A percentile compares a stretch with the other conserved stretches of the same genome.
Conservation (phyloP, 306 rosid genomes). For the Vigna nakashimae region DNA sequence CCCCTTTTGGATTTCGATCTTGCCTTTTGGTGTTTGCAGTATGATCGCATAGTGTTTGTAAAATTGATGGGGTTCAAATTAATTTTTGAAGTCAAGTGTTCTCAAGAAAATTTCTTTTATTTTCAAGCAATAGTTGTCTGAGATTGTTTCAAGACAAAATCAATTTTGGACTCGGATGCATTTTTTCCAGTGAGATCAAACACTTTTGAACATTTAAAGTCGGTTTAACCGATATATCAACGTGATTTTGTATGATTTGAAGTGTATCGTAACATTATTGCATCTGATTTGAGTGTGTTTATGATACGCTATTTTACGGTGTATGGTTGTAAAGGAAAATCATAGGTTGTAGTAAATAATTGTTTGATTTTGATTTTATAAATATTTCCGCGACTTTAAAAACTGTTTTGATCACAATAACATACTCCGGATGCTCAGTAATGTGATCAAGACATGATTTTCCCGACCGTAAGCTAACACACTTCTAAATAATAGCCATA, state of each 20-base stretch:
- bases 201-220: neutral
- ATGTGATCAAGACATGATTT: neutral
- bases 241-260: neutral
- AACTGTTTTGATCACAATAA: neutral
- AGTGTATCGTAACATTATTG: neutral
- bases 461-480: neutral
- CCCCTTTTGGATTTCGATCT: neutral
- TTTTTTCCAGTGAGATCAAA: neutral
- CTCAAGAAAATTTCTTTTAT: neutral
- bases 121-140: neutral
- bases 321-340: neutral
- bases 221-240: neutral
- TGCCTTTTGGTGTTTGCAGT: neutral
- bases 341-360: neutral
- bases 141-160: neutral
- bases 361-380: no score
- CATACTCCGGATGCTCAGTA: neutral
- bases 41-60: neutral
- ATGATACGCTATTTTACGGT: neutral
- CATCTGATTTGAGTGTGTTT: neutral
- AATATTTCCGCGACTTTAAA: neutral
- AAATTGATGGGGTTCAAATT: neutral
- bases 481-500: neutral
- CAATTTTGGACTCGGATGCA: neutral
- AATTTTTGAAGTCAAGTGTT: neutral